Evolutionary conservation across 345 rosid genomes (phyloP).

Genomic region (Orychophragmus violaceus): DNA sequence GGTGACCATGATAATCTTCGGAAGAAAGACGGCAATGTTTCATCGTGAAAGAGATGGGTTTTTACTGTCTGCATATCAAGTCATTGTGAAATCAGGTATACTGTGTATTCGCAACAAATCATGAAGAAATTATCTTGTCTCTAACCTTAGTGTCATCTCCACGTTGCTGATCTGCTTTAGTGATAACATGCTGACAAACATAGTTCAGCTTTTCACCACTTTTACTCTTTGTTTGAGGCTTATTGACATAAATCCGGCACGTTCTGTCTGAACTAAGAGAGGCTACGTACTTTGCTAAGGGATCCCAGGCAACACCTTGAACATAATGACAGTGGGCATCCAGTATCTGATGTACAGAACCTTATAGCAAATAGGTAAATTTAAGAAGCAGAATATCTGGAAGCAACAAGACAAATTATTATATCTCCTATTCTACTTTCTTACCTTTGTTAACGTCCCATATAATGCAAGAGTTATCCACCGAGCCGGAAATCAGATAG

Average conservation of each 20-base stretch:
- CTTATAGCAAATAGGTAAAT: slow-evolving; percentile 34
- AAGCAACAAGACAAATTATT: neutral
- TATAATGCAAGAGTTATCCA: slow-evolving; percentile 93
- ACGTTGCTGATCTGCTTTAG: slow-evolving; percentile 63
- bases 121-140: slow-evolving; percentile 9
- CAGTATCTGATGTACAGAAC: slow-evolving; percentile 82
- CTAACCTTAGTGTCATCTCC: slow-evolving; percentile 65
- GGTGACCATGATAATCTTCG: slow-evolving; percentile 98
- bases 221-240: slow-evolving; percentile 62
- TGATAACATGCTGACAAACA: slow-evolving; percentile 74
- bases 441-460: slow-evolving; percentile 94
- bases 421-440: slow-evolving; percentile 3
- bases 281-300: slow-evolving; percentile 69
- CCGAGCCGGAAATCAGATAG: slow-evolving; percentile 87
- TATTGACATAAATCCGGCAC: slow-evolving; percentile 74
- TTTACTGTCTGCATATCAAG: slow-evolving; percentile 48
- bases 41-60: slow-evolving; percentile 87
- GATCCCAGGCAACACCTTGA: slow-evolving; percentile 99
- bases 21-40: slow-evolving; percentile 91
- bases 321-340: slow-evolving; percentile 93
- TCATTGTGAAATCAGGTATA: neutral
- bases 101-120: slow-evolving; percentile 7
- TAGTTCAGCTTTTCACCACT: slow-evolving; percentile 55
- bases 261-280: slow-evolving; percentile 96
- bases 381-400: neutral